These are phyloP conservation scores for Diaporthe citriasiana DNA, from an alignment of 2,329 filamentous ascomycete species.

Conservation along the genomic window DNA sequence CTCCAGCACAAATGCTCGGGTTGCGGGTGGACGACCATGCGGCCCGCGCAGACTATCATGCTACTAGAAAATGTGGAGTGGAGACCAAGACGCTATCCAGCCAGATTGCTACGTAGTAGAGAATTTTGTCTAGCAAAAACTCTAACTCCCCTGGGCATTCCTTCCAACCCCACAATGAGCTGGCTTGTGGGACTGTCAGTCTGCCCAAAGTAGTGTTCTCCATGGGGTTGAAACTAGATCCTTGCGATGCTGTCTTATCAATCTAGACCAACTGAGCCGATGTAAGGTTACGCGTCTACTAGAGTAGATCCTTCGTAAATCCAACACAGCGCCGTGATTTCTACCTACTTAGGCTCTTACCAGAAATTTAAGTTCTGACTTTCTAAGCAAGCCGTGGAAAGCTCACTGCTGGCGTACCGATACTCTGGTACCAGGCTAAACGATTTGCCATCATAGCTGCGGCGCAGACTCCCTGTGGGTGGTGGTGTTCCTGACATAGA, in stretches of 20 bases:
- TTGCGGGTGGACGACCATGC: not conserved
- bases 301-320: not conserved
- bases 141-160: not conserved
- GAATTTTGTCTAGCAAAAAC: not conserved
- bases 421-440: no score
- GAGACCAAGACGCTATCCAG: not conserved
- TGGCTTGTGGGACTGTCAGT: not conserved
- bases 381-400: not conserved
- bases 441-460: not conserved
- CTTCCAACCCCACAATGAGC: not conserved
- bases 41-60: not conserved
- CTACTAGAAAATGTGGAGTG: not conserved
- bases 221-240: constrained; percentile 10
- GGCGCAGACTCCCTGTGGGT: not conserved
- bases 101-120: not conserved
- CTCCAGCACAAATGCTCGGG: not conserved
- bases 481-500: not conserved
- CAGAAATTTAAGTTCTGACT: not conserved
- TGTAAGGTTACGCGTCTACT: no score
- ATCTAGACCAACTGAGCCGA: not conserved
- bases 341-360: not conserved
- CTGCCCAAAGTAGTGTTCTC: not conserved
- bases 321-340: not conserved
- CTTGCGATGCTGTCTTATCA: not conserved
- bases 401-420: not conserved